Conservation (phyloP, 495 filamentous ascomycete genomes). For the Daldinia bambusicola region DNA sequence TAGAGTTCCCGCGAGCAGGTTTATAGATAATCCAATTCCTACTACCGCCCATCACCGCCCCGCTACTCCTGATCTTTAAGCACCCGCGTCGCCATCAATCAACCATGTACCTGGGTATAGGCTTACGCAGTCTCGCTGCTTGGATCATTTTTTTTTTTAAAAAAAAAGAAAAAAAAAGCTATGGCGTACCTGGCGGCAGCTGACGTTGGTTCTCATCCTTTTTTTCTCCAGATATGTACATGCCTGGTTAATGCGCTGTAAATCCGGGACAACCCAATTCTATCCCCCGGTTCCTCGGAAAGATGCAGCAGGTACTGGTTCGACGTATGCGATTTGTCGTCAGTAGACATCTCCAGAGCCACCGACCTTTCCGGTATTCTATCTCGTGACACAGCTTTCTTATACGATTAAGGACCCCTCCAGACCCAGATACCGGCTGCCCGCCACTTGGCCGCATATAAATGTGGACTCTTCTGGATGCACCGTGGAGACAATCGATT, state of each 20-base stretch:
- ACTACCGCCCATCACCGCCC: not conserved
- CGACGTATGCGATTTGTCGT: not conserved
- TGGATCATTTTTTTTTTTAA: not conserved
- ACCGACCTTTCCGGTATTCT: not conserved
- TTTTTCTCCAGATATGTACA: constrained; percentile 7
- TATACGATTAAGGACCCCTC: not conserved
- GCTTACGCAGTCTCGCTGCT: constrained; percentile 6
- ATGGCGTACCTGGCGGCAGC: constrained; percentile 1
- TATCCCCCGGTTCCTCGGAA: not conserved
- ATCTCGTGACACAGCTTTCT: not conserved
- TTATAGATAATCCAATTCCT: not conserved
- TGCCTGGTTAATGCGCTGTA: not conserved
- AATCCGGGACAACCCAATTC: not conserved
- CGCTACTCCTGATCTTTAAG: not conserved
- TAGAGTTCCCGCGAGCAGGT: not conserved
- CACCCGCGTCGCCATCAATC: not conserved
- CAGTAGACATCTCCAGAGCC: not conserved
- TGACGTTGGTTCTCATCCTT: not conserved
- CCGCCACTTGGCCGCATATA: not conserved
- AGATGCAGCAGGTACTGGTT: constrained; percentile 4
- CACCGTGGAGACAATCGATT: not conserved
- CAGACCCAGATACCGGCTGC: not conserved
- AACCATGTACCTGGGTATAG: not conserved
- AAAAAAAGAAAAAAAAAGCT: no score
- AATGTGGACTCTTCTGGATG: not conserved